phyloP scores from a whole-genome alignment of 768 basidiomycete genomes.

The Psilocybe azurescens region DNA sequence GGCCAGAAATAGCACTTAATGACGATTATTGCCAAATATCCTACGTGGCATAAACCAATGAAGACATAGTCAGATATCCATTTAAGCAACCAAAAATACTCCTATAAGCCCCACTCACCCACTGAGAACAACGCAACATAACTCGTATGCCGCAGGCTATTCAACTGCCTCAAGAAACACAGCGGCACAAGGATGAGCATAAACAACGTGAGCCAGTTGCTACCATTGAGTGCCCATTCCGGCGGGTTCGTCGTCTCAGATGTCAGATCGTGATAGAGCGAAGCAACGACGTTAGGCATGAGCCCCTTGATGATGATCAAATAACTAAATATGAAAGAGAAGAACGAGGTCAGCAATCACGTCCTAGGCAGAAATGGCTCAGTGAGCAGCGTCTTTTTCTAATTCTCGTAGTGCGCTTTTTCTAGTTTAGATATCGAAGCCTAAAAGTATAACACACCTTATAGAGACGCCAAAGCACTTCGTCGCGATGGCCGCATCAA shows the following conservation, averaged over 20 bases:
- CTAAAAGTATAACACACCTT: slow-evolving; percentile 54
- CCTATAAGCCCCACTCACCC: slow-evolving; percentile 51
- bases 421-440: background rate
- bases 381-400: background rate
- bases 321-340: slow-evolving; percentile 53
- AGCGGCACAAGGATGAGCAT: slow-evolving; percentile 83
- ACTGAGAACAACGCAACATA: slow-evolving; percentile 92
- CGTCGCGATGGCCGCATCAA: slow-evolving; percentile 92
- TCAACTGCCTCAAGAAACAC: slow-evolving; percentile 80
- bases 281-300: slow-evolving; percentile 88
- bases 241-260: slow-evolving; percentile 70
- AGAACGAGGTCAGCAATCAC: slow-evolving; percentile 6
- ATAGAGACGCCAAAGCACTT: slow-evolving; percentile 98
- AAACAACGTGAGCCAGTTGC: slow-evolving; percentile 82
- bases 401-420: background rate
- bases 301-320: slow-evolving; percentile 92
- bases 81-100: background rate
- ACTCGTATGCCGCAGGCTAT: slow-evolving; percentile 89
- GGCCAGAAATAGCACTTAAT: slow-evolving; percentile 81
- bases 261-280: slow-evolving; percentile 80
- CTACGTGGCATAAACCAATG: slow-evolving; percentile 40
- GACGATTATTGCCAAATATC: slow-evolving; percentile 81
- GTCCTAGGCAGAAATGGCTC: slow-evolving; percentile 12
- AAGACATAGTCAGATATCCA: background rate
- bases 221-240: slow-evolving; percentile 75